phyloP scores from a whole-genome alignment of 352 stramenopile species.

The Albugo candida region DNA sequence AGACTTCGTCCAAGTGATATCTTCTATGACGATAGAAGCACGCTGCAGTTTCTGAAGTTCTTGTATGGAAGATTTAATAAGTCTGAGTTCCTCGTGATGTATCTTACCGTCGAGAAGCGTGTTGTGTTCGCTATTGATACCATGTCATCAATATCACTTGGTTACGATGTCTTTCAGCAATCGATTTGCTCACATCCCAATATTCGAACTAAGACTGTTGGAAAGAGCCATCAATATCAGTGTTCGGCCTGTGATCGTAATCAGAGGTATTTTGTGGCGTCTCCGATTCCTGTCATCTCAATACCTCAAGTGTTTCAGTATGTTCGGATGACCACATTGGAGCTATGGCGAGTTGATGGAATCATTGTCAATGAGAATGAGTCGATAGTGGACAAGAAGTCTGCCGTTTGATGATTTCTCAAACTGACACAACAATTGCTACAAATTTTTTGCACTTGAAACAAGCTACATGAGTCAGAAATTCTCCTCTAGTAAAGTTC shows the following conservation, averaged over 20 bases:
- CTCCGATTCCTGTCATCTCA: neutral
- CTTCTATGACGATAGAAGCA: slow-evolving; percentile 36
- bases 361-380: neutral
- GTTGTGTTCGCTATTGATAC: slow-evolving; percentile 31
- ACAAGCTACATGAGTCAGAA: no score
- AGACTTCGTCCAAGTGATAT: slow-evolving; percentile 23
- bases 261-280: neutral
- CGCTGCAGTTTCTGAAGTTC: slow-evolving; percentile 18
- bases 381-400: no score
- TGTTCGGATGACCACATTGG: neutral
- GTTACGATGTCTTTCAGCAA: slow-evolving; percentile 28
- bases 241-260: neutral
- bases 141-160: slow-evolving; percentile 25
- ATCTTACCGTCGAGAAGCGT: slow-evolving; percentile 25
- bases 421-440: no score
- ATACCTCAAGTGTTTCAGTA: neutral
- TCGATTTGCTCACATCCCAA: slow-evolving; percentile 18
- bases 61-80: slow-evolving; percentile 4
- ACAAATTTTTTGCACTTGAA: no score
- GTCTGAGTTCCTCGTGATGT: slow-evolving; percentile 12
- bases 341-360: neutral
- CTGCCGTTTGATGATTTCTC: no score
- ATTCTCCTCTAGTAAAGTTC: no score
- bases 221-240: neutral
- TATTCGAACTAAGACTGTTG: slow-evolving; percentile 3